Conservation (phyloP, 2,329 filamentous ascomycete genomes). For the Chaetomium strumarium region DNA sequence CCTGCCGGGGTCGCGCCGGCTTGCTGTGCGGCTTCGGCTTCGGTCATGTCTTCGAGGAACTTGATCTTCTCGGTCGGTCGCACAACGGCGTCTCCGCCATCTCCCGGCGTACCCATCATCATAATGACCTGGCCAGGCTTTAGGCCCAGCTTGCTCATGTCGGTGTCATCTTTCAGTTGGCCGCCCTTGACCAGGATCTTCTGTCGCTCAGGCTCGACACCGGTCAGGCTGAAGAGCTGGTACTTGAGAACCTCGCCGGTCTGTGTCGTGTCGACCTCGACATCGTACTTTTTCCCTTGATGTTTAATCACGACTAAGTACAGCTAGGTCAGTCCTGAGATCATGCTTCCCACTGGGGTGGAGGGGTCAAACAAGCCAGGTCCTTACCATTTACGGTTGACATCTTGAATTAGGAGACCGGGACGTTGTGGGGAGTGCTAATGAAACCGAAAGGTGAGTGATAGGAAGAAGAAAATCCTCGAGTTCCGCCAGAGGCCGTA, state of each 20-base stretch:
- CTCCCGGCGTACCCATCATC: conserved; percentile 90
- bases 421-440: neutral
- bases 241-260: conserved; percentile 93
- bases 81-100: conserved; percentile 53
- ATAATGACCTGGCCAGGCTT: conserved; percentile 85
- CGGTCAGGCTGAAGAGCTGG: conserved; percentile 90
- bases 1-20: conserved; percentile 83
- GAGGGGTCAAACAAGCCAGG: neutral
- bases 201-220: conserved; percentile 92
- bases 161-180: conserved; percentile 91
- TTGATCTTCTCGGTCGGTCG: conserved; percentile 76
- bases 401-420: conserved; percentile 12
- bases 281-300: conserved; percentile 88
- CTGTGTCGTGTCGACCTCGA: conserved; percentile 79
- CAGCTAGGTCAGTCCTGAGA: conserved; percentile 21
- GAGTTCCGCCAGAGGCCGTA: neutral
- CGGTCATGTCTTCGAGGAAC: conserved; percentile 97
- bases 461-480: neutral
- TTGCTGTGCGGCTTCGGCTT: conserved; percentile 78
- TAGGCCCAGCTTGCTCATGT: conserved; percentile 74
- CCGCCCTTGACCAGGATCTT: conserved; percentile 93
- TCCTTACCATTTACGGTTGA: conserved; percentile 20
- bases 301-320: conserved; percentile 82
- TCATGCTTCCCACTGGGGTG: neutral
- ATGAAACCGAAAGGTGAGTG: neutral